phyloP scores from a whole-genome alignment of 805 yeast species.

The Lachancea meyersii region DNA sequence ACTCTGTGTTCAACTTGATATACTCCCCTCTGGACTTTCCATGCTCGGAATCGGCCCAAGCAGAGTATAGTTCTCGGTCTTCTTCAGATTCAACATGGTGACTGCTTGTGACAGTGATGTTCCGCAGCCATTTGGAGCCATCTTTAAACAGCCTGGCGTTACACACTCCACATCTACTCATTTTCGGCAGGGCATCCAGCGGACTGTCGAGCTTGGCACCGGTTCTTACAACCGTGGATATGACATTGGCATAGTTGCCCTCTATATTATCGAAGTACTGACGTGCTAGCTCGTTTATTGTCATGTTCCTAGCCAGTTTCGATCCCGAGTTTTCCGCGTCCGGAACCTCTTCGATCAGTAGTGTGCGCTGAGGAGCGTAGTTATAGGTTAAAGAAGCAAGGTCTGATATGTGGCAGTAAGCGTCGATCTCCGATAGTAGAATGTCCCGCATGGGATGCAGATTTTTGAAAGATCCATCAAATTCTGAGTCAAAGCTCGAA shows the following conservation, averaged over 20 bases:
- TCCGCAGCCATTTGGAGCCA: constrained; percentile 60
- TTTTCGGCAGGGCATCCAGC: constrained; percentile 8
- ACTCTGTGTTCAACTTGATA: constrained; percentile 18
- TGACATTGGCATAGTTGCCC: constrained; percentile 76
- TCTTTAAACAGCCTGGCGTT: constrained; percentile 45
- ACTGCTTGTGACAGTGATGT: constrained; percentile 57
- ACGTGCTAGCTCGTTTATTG: constrained; percentile 72
- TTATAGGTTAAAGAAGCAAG: constrained; percentile 34
- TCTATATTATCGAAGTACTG: constrained; percentile 70
- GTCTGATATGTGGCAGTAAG: constrained; percentile 37
- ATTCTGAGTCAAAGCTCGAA: constrained; percentile 30
- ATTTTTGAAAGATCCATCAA: constrained; percentile 36
- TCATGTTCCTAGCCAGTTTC: constrained; percentile 51
- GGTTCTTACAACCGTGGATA: constrained; percentile 86
- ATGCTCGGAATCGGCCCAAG: constrained; percentile 31
- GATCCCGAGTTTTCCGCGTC: constrained; percentile 13
- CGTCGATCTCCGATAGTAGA: constrained; percentile 57
- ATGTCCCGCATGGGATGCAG: constrained; percentile 74
- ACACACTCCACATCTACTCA: constrained; percentile 50
- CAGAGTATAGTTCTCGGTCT: constrained; percentile 35
- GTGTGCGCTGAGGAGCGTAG: constrained; percentile 16
- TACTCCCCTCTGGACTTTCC: constrained; percentile 18
- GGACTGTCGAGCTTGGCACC: constrained; percentile 69
- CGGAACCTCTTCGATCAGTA: constrained; percentile 31
- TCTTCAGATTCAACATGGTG: constrained; percentile 42